Base-by-base conservation (phyloP, 2,329 filamentous ascomycete species). In the Penicillium crustosum region DNA sequence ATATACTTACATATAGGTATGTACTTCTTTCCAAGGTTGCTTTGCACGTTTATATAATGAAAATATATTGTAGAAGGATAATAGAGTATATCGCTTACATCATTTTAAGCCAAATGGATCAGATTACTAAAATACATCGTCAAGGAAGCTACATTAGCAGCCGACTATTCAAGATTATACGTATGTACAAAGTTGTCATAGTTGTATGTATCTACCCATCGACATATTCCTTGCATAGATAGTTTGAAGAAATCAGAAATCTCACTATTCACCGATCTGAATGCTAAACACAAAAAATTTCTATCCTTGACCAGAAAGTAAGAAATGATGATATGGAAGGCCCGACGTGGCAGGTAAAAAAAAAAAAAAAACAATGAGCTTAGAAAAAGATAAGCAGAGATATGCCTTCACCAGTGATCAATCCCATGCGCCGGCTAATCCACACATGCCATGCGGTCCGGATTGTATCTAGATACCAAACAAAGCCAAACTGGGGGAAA, bases 351-450 rank as follows among this genome's bases (percentile, higher is more conserved):
- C 17, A 21, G 36, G n/a, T n/a, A 1, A 3, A 17, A 6, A 36
- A 25, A 17, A 9, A 31, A 6, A 3, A 15, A 25, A 25, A 35
- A 27, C 31, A 51, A 43, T 31, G 51, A 52, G 29, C 39, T 50
- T n/a, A 57, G 13, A 44, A 43, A 60, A 50, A 49, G 29, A 57
- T 39, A 45, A 57, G 42, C 38, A 54, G 41, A 49, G 31, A 50
- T 61, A 50, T 61, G 58, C 58, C 52, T 61, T 57, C 52, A 42
- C 57, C 45, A 36, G 53, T 54, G 43, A 61, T 39, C 43, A 51
- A 53, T 55, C 49, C 49, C 50, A 56, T 61, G 58, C 67, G 68
- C 68, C 67, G 59, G 63, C 63, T 61, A 59, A 63, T 58, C 61
- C 60, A 58, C 56, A 57, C 36, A 44, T 53, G 50, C 41, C 62